Evolutionary conservation across 2,329 filamentous ascomycete genomes (phyloP), one percentile per base, ranked within the genome.

Genomic region (Ophiostoma angusticollis): DNA sequence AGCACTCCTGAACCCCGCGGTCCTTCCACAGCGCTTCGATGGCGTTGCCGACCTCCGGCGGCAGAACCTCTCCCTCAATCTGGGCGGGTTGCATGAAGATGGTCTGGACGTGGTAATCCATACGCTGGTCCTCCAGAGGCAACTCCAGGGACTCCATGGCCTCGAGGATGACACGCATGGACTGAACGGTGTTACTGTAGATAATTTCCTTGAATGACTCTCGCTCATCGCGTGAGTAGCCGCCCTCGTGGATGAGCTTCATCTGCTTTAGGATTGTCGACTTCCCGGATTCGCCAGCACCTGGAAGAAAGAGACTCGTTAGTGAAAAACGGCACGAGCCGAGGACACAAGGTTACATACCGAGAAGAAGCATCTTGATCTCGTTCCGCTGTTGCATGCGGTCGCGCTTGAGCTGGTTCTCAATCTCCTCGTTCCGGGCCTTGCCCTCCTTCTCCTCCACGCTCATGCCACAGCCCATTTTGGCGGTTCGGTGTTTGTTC

Each of bases 381-480:
- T 98, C 91, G 54, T 98, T 98, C 56, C 89, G 81, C 70, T 95
- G 87, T 72, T 93, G 82, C 84, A 96, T 84, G 68, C 93, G 93
- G 60, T 98, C 91, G 62, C 85, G 77, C 77, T 95, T 96, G 60
- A 96, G 72, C 72, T 96, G 89, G 63, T 95, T 96, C 68, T 98
- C 91, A 58, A 98, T 98, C 78, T 96, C 89, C 74, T 98, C 91
- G 62, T 98, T 96, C 54, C 91, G 81, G 72, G 86, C 84, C 84
- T 95, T 96, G 68, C 91, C 89, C 86, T 96, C 91, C 81, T 95
- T 95, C 70, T 96, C 91, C 72, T 96, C 91, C 59, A 91, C 94
- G 64, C 89, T 96, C 85, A 95, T 93, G 67, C 89, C 89, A 65
- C 91, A 98, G 78, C 91, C 91, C 91, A 98, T 98, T 56, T 71